Base-by-base conservation (phyloP, 2,329 filamentous ascomycete species). In the Plenodomus lindquistii region DNA sequence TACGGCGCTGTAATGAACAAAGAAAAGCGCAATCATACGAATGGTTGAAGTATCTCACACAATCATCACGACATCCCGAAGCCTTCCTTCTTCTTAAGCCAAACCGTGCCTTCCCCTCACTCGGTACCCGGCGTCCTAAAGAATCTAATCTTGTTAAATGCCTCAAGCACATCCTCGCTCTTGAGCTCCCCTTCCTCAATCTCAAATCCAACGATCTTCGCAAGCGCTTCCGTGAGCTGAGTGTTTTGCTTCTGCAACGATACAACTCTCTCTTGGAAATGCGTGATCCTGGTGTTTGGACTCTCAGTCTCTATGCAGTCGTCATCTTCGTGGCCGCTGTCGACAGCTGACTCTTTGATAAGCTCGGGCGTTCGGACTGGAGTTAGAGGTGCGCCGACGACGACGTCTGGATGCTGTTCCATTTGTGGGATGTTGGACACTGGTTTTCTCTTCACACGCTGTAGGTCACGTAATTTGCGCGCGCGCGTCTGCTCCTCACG, bases 401-500 rank as follows among this genome's bases (percentile, higher is more conserved):
- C 50, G 5, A 42, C 40, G 7, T 55, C 50, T 6, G 41, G 20
- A 27, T 53, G 40, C n/a, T 50, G 49, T 16, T 55, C 52, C 18
- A 40, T 35, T 13, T 40, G 35, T 13, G 16, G 38, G 36, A 18
- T 39, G 27, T 36, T 39, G 21, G 56, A 48, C 18, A 55, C 42
- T 16, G 55, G 54, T 27, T 60, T 66, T 1, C 54, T 52, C 37
- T 61, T 62, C 6, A 60, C 47, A 19, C 55, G 63, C 29, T 65
- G 54, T 42, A 68, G 40, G 42, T 69, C 63, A 18, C 63, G 53
- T 16, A 67, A 35, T 37, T 65, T 65, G 18, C 63, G 50, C 3
- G 54, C 55, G 35, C 59, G 50, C 4, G 60, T 62, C 41, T 56
- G 50, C 34, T 66, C 62, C 17, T 60, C 56, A n/a, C 60, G 52